Evolutionary conservation across 345 rosid genomes (phyloP).

Genomic region (Clarkia xantiana): DNA sequence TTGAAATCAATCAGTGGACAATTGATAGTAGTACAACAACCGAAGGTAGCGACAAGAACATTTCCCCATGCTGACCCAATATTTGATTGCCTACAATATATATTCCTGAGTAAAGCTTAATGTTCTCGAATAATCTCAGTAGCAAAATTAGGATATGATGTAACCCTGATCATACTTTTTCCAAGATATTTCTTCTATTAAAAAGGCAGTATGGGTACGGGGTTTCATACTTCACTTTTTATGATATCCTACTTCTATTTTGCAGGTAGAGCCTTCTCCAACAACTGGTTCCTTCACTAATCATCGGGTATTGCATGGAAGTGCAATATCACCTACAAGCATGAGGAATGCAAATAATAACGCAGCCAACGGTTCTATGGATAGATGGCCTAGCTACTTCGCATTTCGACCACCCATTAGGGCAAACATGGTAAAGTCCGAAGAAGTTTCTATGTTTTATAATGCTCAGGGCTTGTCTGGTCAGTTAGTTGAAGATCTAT

Average conservation of each 20-base stretch:
- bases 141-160: neutral
- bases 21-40: neutral
- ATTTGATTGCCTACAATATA: neutral
- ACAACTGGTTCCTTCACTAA: conserved; percentile 77
- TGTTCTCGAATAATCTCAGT: neutral
- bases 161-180: no score
- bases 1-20: neutral
- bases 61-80: conserved; percentile 1
- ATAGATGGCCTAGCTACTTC: conserved; percentile 40
- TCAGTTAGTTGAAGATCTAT: neutral
- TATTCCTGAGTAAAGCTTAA: neutral
- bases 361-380: conserved; percentile 20
- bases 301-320: conserved; percentile 33
- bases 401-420: conserved; percentile 62
- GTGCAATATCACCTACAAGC: conserved; percentile 23
- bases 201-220: no score
- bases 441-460: neutral
- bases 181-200: neutral
- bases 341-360: conserved; percentile 25
- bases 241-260: conserved; percentile 17
- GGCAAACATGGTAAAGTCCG: conserved; percentile 51
- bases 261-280: conserved; percentile 92
- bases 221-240: no score
- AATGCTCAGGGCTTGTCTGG: neutral
- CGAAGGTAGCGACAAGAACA: neutral